Evolutionary conservation across 192 early-diverging fungal genomes (phyloP).

Genomic region (Backusella tuberculispora): DNA sequence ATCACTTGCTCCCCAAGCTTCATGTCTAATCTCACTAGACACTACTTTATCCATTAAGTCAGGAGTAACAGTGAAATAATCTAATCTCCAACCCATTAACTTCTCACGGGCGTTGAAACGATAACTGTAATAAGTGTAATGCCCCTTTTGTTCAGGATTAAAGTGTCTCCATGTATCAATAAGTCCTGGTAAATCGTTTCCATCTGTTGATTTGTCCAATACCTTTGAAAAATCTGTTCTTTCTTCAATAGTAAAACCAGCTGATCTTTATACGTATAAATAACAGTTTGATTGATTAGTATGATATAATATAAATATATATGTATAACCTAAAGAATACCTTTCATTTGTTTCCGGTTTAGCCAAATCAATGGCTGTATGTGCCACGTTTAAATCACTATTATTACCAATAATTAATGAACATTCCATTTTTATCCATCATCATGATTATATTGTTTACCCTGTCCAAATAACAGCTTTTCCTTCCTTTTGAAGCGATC

Average conservation of each 20-base stretch:
- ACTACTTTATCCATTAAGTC: conserved; percentile 59
- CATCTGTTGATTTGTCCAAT: conserved; percentile 44
- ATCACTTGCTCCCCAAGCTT: conserved; percentile 88
- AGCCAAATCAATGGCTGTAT: conserved; percentile 74
- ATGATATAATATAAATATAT: background rate
- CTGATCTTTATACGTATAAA: conserved; percentile 46
- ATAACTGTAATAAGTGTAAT: conserved; percentile 82
- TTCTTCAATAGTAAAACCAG: conserved; percentile 87
- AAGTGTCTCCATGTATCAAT: conserved; percentile 78
- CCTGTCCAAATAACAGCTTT: conserved; percentile 83
- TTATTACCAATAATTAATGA: background rate
- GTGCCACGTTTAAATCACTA: conserved; percentile 85
- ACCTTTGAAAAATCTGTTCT: conserved; percentile 68
- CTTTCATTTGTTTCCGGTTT: conserved; percentile 73
- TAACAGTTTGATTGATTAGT: background rate
- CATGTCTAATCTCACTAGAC: conserved; percentile 67
- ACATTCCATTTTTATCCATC: background rate
- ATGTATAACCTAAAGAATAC: conserved; percentile 32
- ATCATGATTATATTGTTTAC: conserved; percentile 35
- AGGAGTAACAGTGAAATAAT: conserved; percentile 81
- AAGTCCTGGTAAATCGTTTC: conserved; percentile 47
- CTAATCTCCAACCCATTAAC: conserved; percentile 80
- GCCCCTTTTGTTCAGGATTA: conserved; percentile 63
- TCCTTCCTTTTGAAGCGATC: conserved; percentile 59
- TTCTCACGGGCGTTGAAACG: conserved; percentile 74